These are phyloP conservation scores for Trametes elegans DNA, from an alignment of 768 basidiomycete species.

Conservation along the genomic window DNA sequence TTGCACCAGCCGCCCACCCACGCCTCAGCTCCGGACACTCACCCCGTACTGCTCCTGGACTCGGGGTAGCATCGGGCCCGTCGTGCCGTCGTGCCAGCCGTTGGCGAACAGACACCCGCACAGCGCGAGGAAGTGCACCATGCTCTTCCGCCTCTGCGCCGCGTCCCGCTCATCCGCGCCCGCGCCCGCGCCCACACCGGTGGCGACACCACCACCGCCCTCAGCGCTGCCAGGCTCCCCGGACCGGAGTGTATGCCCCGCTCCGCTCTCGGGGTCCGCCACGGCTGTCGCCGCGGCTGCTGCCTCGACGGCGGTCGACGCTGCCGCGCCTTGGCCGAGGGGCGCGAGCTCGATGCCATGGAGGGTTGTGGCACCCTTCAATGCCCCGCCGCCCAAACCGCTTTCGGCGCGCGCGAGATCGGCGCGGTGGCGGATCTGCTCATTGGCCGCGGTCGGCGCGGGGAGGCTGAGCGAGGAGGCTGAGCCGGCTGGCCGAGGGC, in stretches of 20 bases:
- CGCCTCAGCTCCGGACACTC: constrained; percentile 3
- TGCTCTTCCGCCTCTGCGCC: constrained; percentile 9
- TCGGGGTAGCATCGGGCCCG: constrained; percentile 70
- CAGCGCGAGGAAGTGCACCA: constrained; percentile 50
- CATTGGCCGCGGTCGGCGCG: background rate
- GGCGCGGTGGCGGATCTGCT: background rate
- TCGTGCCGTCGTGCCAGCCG: constrained; percentile 78
- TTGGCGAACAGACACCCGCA: constrained; percentile 57
- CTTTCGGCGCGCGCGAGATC: background rate
- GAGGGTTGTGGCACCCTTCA: too few relatives aligned
- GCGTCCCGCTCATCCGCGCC: constrained; percentile 9
- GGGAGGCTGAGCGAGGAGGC: background rate
- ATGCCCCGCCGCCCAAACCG: too few relatives aligned
- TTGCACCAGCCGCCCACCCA: background rate
- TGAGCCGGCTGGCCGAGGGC: too few relatives aligned
- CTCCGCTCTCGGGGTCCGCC: background rate
- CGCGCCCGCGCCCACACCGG: too few relatives aligned
- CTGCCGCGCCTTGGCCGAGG: background rate
- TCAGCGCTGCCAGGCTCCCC: background rate
- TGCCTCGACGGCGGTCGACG: background rate
- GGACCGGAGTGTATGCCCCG: background rate
- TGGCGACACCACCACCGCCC: background rate
- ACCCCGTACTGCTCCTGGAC: constrained; percentile 59
- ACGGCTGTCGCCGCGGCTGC: background rate
- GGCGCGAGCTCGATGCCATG: background rate